Conservation (phyloP, 1,284 basidiomycete species). For the Pterulicium gracile region DNA sequence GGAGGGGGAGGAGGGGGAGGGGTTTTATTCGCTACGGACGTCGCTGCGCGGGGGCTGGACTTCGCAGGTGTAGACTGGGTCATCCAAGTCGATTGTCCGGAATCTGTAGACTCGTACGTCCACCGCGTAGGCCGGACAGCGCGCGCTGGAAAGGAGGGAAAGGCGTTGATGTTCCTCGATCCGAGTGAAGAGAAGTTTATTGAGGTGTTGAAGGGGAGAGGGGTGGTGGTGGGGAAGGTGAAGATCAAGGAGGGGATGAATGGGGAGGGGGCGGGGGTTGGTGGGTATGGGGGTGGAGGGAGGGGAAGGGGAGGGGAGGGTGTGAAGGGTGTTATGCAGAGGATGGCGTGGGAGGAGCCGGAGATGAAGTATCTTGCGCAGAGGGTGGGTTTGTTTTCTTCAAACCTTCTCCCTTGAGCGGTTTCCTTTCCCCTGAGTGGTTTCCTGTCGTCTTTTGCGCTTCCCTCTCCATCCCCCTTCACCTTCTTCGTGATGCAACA, state of each 20-base stretch:
- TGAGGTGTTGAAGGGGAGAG: conserved; percentile 61
- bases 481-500: background rate
- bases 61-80: conserved; percentile 99
- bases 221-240: conserved; percentile 72
- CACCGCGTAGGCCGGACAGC: conserved; percentile 96
- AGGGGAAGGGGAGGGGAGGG: conserved; percentile 77
- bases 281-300: conserved; percentile 88
- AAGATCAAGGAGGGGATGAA: conserved; percentile 89
- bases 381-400: conserved; percentile 41
- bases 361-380: conserved; percentile 98
- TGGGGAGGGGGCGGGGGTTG: conserved; percentile 67
- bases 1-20: no score
- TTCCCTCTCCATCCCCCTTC: background rate
- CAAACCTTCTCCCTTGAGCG: conserved; percentile 2
- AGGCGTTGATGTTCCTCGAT: conserved; percentile 73
- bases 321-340: conserved; percentile 86
- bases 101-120: conserved; percentile 97
- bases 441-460: no score
- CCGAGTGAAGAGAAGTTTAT: conserved; percentile 92
- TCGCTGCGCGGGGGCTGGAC: conserved; percentile 93
- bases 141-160: conserved; percentile 85
- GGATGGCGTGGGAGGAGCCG: conserved; percentile 88
- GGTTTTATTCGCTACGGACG: conserved; percentile 91
- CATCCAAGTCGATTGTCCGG: conserved; percentile 92
- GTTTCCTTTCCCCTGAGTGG: no score